These are phyloP conservation scores for Xylariaceae sp. DNA, from an alignment of 2,329 filamentous ascomycete species.

Conservation along the genomic window DNA sequence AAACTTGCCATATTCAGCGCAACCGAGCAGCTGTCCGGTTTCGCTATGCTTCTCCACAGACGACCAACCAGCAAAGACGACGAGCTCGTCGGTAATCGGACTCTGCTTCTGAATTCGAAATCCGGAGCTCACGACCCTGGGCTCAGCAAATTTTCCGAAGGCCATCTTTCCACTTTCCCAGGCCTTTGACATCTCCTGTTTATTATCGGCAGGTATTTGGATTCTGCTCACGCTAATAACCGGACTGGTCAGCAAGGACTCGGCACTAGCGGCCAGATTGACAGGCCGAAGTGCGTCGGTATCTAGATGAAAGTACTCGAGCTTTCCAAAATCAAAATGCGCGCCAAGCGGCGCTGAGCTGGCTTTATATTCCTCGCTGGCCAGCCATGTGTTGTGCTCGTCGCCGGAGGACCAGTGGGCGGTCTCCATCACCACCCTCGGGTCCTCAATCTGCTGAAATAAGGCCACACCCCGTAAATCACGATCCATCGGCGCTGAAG, in stretches of 20 bases:
- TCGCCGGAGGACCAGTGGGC: conserved; percentile 41
- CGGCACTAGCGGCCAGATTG: conserved; percentile 5
- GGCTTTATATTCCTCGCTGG: conserved; percentile 36
- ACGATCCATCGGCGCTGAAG: conserved; percentile 34
- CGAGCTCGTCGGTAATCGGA: conserved; percentile 34
- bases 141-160: conserved; percentile 29
- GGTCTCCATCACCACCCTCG: conserved; percentile 38
- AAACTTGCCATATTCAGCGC: conserved; percentile 22
- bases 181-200: conserved; percentile 31
- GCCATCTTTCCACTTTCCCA: conserved; percentile 33
- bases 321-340: conserved; percentile 32
- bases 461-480: conserved; percentile 32
- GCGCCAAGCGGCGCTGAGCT: conserved; percentile 32
- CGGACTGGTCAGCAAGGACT: conserved; percentile 27
- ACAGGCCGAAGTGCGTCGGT: conserved; percentile 25
- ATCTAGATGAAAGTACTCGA: conserved; percentile 40
- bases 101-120: conserved; percentile 39
- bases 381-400: conserved; percentile 40
- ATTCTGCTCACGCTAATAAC: conserved; percentile 36
- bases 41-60: conserved; percentile 33
- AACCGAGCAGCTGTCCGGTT: conserved; percentile 26
- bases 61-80: conserved; percentile 37
- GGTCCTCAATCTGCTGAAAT: conserved; percentile 35
- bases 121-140: conserved; percentile 34
- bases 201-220: conserved; percentile 30